A percentile compares a stretch with the other conserved stretches of the same genome.
Conservation (phyloP, 257 asterid species). For the Buddleja alternifolia region DNA sequence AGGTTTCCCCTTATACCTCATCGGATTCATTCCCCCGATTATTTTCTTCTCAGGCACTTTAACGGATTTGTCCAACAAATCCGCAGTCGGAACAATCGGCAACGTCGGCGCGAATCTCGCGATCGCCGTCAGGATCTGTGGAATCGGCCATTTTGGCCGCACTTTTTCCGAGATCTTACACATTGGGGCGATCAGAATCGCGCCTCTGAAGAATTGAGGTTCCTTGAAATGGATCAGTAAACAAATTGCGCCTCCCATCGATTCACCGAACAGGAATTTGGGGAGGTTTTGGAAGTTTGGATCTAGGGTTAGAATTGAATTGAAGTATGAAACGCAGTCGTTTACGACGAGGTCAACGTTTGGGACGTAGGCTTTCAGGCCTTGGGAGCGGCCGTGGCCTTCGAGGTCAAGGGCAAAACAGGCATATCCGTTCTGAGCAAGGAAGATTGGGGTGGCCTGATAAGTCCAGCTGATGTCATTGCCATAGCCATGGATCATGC, state of each 20-base stretch:
- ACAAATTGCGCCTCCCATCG: conserved; percentile 93
- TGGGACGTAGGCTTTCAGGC: conserved; percentile 79
- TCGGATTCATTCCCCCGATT: conserved; percentile 63
- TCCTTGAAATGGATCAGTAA: conserved; percentile 59
- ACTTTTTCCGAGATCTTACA: conserved; percentile 82
- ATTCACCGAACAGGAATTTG: conserved; percentile 62
- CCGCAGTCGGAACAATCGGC: conserved; percentile 80
- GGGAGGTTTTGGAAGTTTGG: conserved; percentile 41
- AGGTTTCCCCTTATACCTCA: conserved; percentile 76
- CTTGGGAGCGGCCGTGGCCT: conserved; percentile 92
- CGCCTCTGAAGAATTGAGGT: conserved; percentile 56
- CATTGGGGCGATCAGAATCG: conserved; percentile 81
- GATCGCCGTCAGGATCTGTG: conserved; percentile 51
- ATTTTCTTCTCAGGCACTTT: conserved; percentile 71
- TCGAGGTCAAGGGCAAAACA: conserved; percentile 87
- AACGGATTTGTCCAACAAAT: conserved; percentile 77
- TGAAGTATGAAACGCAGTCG: conserved; percentile 60
- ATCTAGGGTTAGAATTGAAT: conserved; percentile 37
- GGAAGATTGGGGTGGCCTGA: conserved; percentile 80
- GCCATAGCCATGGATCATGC: conserved; percentile 92
- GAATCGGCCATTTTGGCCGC: conserved; percentile 81
- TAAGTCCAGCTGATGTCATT: conserved; percentile 93
- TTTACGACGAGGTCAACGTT: conserved; percentile 62
- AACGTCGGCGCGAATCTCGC: conserved; percentile 71
- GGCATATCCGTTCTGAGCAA: conserved; percentile 76